phyloP scores from a whole-genome alignment of 2,329 filamentous ascomycete genomes.

The Trichoderma breve region DNA sequence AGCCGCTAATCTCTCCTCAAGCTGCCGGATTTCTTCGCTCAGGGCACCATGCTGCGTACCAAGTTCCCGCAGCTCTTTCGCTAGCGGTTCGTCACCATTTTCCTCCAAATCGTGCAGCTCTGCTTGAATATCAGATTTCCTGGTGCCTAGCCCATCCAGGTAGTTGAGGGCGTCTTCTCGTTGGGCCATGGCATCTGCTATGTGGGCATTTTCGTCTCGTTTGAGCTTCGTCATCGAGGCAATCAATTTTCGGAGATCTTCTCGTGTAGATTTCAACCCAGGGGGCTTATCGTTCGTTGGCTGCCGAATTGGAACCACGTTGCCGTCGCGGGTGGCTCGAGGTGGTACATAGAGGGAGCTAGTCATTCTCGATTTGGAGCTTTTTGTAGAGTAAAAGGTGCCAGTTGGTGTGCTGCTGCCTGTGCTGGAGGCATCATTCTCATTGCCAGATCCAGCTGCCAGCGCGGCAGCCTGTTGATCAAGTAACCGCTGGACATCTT shows the following conservation, averaged over 20 bases:
- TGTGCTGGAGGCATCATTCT: constrained; percentile 36
- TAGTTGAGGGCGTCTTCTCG: constrained; percentile 58
- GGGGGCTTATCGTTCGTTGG: constrained; percentile 49
- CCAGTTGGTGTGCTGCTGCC: constrained; percentile 44
- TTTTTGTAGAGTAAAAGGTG: constrained; percentile 40
- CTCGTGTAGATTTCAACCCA: constrained; percentile 61
- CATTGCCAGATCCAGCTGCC: constrained; percentile 36
- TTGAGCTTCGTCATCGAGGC: constrained; percentile 64
- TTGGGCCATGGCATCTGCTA: constrained; percentile 55
- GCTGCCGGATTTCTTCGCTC: constrained; percentile 60
- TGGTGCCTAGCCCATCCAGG: constrained; percentile 52
- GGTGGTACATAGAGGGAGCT: constrained; percentile 44
- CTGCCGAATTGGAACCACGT: constrained; percentile 61
- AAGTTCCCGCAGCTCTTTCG: constrained; percentile 59
- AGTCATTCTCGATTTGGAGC: constrained; percentile 40
- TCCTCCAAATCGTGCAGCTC: constrained; percentile 56
- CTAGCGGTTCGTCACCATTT: constrained; percentile 57
- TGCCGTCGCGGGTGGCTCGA: constrained; percentile 41
- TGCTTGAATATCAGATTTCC: constrained; percentile 48
- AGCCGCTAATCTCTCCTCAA: constrained; percentile 62
- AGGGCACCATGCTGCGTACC: constrained; percentile 53
- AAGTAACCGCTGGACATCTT: constrained; percentile 48
- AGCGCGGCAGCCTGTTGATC: constrained; percentile 50
- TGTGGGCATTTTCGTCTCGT: constrained; percentile 61
- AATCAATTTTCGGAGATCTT: constrained; percentile 63